These are phyloP conservation scores for Boletus rufocinnamomeus DNA, from an alignment of 768 basidiomycete genomes.

Conservation along the genomic window DNA sequence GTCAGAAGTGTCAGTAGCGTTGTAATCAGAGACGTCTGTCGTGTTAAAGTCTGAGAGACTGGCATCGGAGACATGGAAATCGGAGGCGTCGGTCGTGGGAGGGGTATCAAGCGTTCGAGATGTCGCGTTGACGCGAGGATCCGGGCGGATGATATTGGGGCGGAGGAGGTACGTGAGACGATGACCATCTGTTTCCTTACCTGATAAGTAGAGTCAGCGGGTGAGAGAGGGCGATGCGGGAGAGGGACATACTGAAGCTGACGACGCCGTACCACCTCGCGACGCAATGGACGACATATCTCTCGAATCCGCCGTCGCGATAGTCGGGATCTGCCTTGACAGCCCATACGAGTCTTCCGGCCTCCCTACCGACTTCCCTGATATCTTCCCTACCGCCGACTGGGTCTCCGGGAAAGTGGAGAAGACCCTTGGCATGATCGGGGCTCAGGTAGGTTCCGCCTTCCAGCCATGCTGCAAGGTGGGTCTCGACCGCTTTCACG, in stretches of 20 bases:
- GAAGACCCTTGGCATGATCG: slow-evolving; percentile 37
- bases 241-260: slow-evolving; percentile 65
- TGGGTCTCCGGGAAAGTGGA: slow-evolving; percentile 42
- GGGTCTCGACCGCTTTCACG: slow-evolving; percentile 67
- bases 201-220: slow-evolving; percentile 29
- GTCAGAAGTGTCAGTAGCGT: slow-evolving; percentile 25
- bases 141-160: slow-evolving; percentile 69
- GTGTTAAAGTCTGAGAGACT: slow-evolving; percentile 39
- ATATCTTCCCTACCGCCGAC: slow-evolving; percentile 57
- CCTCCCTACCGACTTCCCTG: slow-evolving; percentile 65
- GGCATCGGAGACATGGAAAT: slow-evolving; percentile 50
- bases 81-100: slow-evolving; percentile 67
- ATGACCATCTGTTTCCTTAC: slow-evolving; percentile 47
- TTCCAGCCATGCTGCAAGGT: slow-evolving; percentile 63
- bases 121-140: slow-evolving; percentile 37
- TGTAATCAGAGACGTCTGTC: slow-evolving; percentile 28
- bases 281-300: slow-evolving; percentile 82
- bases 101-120: slow-evolving; percentile 61
- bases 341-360: slow-evolving; percentile 72
- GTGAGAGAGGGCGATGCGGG: neutral
- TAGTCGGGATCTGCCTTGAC: slow-evolving; percentile 33
- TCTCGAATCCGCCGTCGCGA: slow-evolving; percentile 66
- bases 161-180: slow-evolving; percentile 81
- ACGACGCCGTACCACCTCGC: slow-evolving; percentile 79
- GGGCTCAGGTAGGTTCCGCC: slow-evolving; percentile 60